phyloP scores from a whole-genome alignment of 768 basidiomycete species.

The Boletus rubropictus region DNA sequence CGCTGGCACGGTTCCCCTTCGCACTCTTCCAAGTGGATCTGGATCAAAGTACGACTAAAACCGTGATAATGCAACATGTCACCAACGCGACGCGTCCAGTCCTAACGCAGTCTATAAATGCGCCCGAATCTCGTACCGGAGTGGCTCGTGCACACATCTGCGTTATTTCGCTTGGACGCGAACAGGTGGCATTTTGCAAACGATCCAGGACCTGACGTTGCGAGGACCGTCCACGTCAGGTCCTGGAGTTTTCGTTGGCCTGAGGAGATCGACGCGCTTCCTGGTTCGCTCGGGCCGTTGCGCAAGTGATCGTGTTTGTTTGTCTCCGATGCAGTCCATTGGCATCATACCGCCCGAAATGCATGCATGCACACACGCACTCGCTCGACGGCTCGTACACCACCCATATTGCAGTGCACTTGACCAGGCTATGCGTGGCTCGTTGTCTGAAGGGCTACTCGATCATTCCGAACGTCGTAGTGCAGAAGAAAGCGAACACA shows the following conservation, averaged over 20 bases:
- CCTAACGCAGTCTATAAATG: neutral
- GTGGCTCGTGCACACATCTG: constrained; percentile 40
- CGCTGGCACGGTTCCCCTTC: constrained; percentile 7
- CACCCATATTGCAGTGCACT: constrained; percentile 71
- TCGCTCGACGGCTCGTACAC: constrained; percentile 58
- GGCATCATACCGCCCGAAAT: constrained; percentile 57
- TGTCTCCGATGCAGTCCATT: constrained; percentile 38
- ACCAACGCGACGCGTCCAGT: neutral
- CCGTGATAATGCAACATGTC: neutral
- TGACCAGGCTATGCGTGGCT: constrained; percentile 74
- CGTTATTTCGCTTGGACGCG: constrained; percentile 57
- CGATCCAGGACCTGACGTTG: constrained; percentile 35
- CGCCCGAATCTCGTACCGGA: constrained; percentile 25
- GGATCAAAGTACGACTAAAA: neutral
- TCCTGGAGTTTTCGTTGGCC: constrained; percentile 35
- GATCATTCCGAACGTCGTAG: constrained; percentile 59
- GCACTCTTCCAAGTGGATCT: constrained; percentile 16
- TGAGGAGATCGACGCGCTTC: constrained; percentile 29
- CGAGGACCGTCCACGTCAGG: constrained; percentile 40
- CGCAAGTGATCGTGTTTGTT: neutral
- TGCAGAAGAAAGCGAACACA: constrained; percentile 56
- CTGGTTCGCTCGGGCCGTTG: constrained; percentile 8
- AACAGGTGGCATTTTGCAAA: constrained; percentile 53
- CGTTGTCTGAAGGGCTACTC: constrained; percentile 57
- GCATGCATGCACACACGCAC: constrained; percentile 69